phyloP scores from a whole-genome alignment of 306 rosid genomes.

The Prunus mira region DNA sequence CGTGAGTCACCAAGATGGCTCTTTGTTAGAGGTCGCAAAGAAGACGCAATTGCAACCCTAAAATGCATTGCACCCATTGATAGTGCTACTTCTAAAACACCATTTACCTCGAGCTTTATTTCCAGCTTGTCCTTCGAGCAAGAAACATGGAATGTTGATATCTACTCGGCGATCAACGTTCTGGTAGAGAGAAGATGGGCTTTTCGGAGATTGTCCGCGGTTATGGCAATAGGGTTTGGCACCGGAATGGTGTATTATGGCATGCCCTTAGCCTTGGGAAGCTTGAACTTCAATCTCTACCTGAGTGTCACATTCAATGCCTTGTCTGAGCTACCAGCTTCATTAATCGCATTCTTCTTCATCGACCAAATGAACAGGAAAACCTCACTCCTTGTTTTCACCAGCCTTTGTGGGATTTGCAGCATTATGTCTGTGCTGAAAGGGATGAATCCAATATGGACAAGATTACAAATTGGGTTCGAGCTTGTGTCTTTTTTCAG shows the following conservation, averaged over 20 bases:
- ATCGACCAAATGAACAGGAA: conserved; percentile 44
- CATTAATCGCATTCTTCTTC: conserved; percentile 31
- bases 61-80: conserved; percentile 22
- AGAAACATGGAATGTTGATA: conserved; percentile 25
- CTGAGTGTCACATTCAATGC: conserved; percentile 59
- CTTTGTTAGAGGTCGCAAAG: conserved; percentile 42
- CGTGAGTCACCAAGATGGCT: conserved; percentile 73
- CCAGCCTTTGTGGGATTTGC: conserved; percentile 36
- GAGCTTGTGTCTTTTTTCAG: conserved; percentile 58
- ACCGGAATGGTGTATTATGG: conserved; percentile 60
- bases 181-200: conserved; percentile 50
- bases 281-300: conserved; percentile 43
- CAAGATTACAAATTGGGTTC: conserved; percentile 31
- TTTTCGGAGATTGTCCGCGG: conserved; percentile 16
- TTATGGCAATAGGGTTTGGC: conserved; percentile 43
- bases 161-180: conserved; percentile 32
- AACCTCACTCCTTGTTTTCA: conserved; percentile 26
- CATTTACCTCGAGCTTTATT: conserved; percentile 21
- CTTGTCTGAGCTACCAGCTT: conserved; percentile 54
- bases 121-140: conserved; percentile 17
- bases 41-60: conserved; percentile 41
- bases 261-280: conserved; percentile 63
- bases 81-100: conserved; percentile 6
- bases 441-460: conserved; percentile 9
- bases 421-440: conserved; percentile 40